Evolutionary conservation across 176 grass and related monocot species (phyloP).

Genomic region (Ensete glaucum): DNA sequence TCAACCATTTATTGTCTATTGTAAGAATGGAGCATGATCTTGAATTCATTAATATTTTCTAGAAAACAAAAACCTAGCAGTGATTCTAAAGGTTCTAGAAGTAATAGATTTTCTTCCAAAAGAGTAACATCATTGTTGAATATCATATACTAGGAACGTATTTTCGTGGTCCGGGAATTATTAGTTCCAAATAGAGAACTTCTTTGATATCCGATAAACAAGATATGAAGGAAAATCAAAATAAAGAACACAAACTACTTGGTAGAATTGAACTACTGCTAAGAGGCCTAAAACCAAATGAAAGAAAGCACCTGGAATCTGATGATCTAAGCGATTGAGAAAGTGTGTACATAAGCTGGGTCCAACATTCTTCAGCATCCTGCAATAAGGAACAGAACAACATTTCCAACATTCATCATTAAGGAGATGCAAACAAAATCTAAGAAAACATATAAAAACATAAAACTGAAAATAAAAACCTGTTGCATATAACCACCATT

Average conservation of each 20-base stretch:
- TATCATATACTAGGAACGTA: not conserved
- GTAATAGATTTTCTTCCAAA: not conserved
- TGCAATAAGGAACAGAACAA: conserved; percentile 20
- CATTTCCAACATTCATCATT: conserved; percentile 3
- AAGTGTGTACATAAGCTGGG: conserved; percentile 87
- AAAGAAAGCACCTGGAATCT: conserved; percentile 54
- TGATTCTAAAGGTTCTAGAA: not conserved
- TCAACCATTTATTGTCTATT: not conserved
- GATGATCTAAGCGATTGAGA: conserved; percentile 82
- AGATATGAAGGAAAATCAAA: not conserved
- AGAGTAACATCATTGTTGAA: not conserved
- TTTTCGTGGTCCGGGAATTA: not conserved
- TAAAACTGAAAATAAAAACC: conserved; percentile 37
- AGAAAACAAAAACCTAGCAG: not conserved
- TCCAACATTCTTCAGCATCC: conserved; percentile 99
- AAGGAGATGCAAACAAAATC: conserved; percentile 20
- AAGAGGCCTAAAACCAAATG: not conserved
- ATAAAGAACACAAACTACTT: not conserved
- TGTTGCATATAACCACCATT: conserved; percentile 99
- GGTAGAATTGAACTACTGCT: not conserved
- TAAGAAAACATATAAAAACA: conserved; percentile 14
- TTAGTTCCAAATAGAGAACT: not conserved
- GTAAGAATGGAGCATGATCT: not conserved
- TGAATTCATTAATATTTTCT: not conserved
- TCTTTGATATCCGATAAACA: not conserved